Base-by-base conservation (phyloP, 2,329 filamentous ascomycete species). In the Dactylellina parvicollis region DNA sequence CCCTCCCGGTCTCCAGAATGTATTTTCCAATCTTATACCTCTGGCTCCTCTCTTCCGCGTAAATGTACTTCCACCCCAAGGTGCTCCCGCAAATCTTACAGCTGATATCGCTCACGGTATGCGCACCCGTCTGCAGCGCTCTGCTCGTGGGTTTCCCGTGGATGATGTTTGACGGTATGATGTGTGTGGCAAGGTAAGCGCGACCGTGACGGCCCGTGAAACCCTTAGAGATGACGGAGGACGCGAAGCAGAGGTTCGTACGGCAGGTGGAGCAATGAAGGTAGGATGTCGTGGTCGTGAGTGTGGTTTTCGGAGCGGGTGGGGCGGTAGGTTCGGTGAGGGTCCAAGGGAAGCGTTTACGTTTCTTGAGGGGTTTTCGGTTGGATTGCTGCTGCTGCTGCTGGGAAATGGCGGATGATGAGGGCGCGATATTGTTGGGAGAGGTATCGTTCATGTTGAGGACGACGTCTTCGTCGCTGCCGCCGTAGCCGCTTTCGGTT, bases 11-110 rank as follows among this genome's bases (percentile, higher is more conserved):
- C 81, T 90, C 88, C 38, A 90, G 79, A 28, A 90, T 89, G 78
- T 86, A 90, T 79, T 89, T 90, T 76, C 87, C 87, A 54, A 89
- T 83, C 80, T 90, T 90, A 82, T 90, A 90, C 78, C 83, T 84
- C 79, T 90, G 88, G 49, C 82, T 80, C 62, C 81, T 77, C 76
- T 89, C 86, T 71, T 83, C 84, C 1, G 88, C 87, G 78, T 88
- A 86, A 44, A 89, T 83, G 77, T 90, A 90, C 79, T 89, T 89
- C 88, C 88, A 90, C 16, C 88, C 88, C 7, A 90, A 78, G 76
- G 86, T 86, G 56, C 81, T 82, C 24, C 81, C 80, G 79, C 88
- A 90, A 24, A 84, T 81, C 8, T 79, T 78, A 77, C 88, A 90
- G 49, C 79, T 82, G 52, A 89, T 87, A 79, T 90, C 88, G 2